Percentiles rank a stretch among this genome's conserved stretches.
Conservation (phyloP, 202 grass and related monocot genomes). For the Panicum hallii region DNA sequence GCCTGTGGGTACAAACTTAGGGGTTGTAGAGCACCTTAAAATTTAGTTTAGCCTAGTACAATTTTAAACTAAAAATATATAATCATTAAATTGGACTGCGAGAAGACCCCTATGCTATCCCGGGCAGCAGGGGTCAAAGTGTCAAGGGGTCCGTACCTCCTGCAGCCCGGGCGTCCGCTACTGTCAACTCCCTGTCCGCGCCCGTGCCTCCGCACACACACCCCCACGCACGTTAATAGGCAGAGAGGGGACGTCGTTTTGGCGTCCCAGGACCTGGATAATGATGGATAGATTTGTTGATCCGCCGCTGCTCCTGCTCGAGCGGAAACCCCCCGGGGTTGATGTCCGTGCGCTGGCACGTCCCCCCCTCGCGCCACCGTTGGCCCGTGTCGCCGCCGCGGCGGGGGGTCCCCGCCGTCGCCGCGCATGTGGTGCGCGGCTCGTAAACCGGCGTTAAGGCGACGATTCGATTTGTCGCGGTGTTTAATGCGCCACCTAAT, state of each 20-base stretch:
- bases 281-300: background rate
- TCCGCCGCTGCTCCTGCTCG: background rate
- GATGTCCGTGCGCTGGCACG: slow-evolving; percentile 44
- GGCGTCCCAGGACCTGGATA: background rate
- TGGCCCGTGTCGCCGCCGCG: slow-evolving; percentile 35
- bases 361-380: slow-evolving; percentile 52
- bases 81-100: too few relatives aligned
- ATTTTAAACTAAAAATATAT: too few relatives aligned
- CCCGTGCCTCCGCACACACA: background rate
- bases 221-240: too few relatives aligned
- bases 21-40: too few relatives aligned
- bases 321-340: background rate
- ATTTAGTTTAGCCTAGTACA: too few relatives aligned
- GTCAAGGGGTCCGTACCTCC: slow-evolving; percentile 45
- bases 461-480: slow-evolving; percentile 50
- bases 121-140: slow-evolving; percentile 6
- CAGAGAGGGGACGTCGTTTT: too few relatives aligned
- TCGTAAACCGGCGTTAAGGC: slow-evolving; percentile 14
- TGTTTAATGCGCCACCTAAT: background rate
- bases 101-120: too few relatives aligned
- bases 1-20: too few relatives aligned
- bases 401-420: background rate
- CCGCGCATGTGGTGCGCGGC: slow-evolving; percentile 5
- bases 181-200: background rate
- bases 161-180: slow-evolving; percentile 44